Base-by-base conservation (phyloP, 139 green algal genomes). In the Tetratostichococcus sp. region DNA sequence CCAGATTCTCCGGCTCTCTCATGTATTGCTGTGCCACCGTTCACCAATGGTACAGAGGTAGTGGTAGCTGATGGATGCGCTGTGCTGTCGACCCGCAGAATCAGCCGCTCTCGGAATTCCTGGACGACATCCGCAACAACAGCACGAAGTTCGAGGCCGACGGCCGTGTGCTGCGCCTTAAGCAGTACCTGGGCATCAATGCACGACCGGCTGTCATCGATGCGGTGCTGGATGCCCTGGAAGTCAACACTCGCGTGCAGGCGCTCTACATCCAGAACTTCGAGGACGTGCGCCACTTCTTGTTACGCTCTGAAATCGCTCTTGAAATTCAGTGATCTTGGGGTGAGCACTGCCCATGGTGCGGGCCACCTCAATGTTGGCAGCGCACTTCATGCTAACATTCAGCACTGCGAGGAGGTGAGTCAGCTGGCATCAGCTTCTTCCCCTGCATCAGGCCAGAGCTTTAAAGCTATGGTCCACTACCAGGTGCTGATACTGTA, bases 211-310 rank as follows among this genome's bases (percentile, higher is more conserved):
- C 70, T 16, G 80, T 81, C 28, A 83, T 92, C 31, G 72, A 90
- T 32, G 78, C 75, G 6, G 79, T 92, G 32, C 62, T 92, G 23
- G 84, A 91, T 33, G 87, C 87, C 14, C 80, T 92, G 35, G 67
- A 70, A 30, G 59, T 43, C 35, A 92, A 92, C 73, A 85, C 73
- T 1, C 81, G 81, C 1, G 76, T 92, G 32, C 80, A 92, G 76
- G 83, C 72, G 30, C 79, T 92, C 26, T 92, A 92, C 73, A 89
- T 90, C 50, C 88, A 92, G 70, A 92, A 92, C 82, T 88, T 91
- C 73, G 79, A 89, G 43, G 50, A 80, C 34, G 81, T 84, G 43
- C 25, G 72, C 4, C 3, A 6, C n/a, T 62, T 25, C 11, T 14
- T 8, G 39, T 14, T 22, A 8, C 39, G 39, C 39, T 50, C 8